These are phyloP conservation scores for Pelargonium fulgidum DNA, from an alignment of 441 rosid species.

Conservation along the genomic window DNA sequence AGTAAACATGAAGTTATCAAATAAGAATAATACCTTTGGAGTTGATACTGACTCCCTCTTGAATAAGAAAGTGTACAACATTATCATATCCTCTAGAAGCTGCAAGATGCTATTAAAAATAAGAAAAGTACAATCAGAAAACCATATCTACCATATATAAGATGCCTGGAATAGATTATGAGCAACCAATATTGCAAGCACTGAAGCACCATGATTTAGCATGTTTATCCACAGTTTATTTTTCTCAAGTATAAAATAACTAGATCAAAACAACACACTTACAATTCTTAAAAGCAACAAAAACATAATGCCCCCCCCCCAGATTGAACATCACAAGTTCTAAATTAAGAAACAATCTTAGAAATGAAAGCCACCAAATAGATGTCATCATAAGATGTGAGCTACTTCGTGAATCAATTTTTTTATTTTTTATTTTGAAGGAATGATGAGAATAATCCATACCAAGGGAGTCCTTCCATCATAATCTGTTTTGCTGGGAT, in stretches of 20 bases:
- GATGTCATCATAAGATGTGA: too few relatives aligned
- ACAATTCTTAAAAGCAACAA: background rate
- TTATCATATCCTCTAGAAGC: conserved; percentile 79
- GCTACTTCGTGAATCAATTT: too few relatives aligned
- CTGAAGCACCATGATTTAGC: too few relatives aligned
- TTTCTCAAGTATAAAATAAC: background rate
- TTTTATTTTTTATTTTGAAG: background rate
- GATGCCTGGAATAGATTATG: background rate
- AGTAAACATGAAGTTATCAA: background rate
- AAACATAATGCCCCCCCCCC: too few relatives aligned
- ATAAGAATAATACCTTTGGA: conserved; percentile 49
- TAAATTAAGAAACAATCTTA: too few relatives aligned
- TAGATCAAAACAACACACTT: background rate
- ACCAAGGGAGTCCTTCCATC: conserved; percentile 91
- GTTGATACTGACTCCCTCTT: conserved; percentile 53
- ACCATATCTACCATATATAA: background rate
- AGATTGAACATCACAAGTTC: too few relatives aligned
- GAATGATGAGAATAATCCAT: conserved; percentile 18
- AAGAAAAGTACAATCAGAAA: conserved; percentile 4
- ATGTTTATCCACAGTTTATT: too few relatives aligned
- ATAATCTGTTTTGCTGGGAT: conserved; percentile 78
- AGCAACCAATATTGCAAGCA: background rate
- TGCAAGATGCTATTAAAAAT: conserved; percentile 70
- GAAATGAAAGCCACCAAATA: background rate
- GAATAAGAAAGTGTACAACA: conserved; percentile 54